phyloP scores from a whole-genome alignment of 2,329 filamentous ascomycete species.

The Sporothrix curviconia region DNA sequence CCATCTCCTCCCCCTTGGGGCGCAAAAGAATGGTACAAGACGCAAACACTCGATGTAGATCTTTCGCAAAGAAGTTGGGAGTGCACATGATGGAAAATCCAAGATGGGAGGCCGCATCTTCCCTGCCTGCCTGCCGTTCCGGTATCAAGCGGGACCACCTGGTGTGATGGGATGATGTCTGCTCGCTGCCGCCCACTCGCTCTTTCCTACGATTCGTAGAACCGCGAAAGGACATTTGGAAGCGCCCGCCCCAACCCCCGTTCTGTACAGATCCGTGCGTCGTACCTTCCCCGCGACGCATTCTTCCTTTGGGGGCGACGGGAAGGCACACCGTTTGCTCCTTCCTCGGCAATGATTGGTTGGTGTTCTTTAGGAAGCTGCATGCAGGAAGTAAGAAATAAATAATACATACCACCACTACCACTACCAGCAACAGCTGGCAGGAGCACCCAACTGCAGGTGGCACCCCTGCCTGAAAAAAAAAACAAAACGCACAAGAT shows the following conservation, averaged over 20 bases:
- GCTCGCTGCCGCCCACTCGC: background rate
- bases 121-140: background rate
- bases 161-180: background rate
- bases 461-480: background rate
- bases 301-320: background rate
- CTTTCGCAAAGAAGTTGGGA: background rate
- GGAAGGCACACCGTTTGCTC: constrained; percentile 3
- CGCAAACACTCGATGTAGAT: too few relatives aligned
- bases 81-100: background rate
- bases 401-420: background rate
- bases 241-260: background rate
- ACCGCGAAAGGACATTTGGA: background rate
- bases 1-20: background rate
- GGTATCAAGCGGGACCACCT: background rate
- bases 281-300: constrained; percentile 11
- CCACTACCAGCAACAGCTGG: background rate
- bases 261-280: constrained; percentile 1
- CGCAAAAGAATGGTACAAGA: too few relatives aligned
- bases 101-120: background rate
- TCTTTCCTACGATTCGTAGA: constrained; percentile 8
- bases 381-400: constrained; percentile 10
- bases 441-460: background rate
- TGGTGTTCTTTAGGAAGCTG: background rate
- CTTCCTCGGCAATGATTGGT: constrained; percentile 3
- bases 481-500: background rate